Evolutionary conservation across 129 eudicot species (phyloP), one percentile per base, ranked within the genome.

Genomic region (Chrysanthemum lavandulifolium): DNA sequence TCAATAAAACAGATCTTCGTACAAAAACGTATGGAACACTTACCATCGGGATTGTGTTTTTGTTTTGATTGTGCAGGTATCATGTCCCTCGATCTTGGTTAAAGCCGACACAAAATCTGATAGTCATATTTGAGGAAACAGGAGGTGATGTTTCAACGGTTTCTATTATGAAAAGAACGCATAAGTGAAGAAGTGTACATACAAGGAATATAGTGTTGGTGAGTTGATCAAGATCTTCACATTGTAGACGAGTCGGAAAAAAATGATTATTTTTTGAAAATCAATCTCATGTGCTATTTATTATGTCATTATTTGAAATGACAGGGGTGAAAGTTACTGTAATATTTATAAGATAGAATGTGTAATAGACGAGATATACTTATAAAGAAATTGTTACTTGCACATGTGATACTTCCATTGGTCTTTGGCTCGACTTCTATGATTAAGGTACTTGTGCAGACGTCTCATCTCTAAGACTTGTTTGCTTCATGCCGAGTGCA

Each of bases 11-110:
- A 65, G 33, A 65, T 65, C 69, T 65, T 63, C 66, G 13, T 15
- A 11, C 45, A 60, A 23, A 36, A 36, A 65, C 43, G 54, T 53
- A 25, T 19, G 53, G 21, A 59, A 23, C 25, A 59, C 60, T 43
- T 8, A 64, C 19, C 70, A 13, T 66, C 12, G 59, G 16, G 59
- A 14, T 13, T 58, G 29, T 23, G 53, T 61, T 65, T 27, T 43
- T 68, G 56, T 67, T 48, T 18, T 9, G 31, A 10, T 65, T 73
- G 61, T 75, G 66, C 69, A 91, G 97, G 97, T 93, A 93, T 76
- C 98, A 93, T 25, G 88, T 89, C 53, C 98, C 98, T 71, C 81
- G 96, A 54, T 87, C 92, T 25, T 93, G 96, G 98, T 59, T 93
- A 65, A 82, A 87, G 83, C 88, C 88, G 7, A 78, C 83, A 2